These are phyloP conservation scores for Amylostereum chailletii DNA, from an alignment of 1,284 basidiomycete genomes.

Conservation along the genomic window DNA sequence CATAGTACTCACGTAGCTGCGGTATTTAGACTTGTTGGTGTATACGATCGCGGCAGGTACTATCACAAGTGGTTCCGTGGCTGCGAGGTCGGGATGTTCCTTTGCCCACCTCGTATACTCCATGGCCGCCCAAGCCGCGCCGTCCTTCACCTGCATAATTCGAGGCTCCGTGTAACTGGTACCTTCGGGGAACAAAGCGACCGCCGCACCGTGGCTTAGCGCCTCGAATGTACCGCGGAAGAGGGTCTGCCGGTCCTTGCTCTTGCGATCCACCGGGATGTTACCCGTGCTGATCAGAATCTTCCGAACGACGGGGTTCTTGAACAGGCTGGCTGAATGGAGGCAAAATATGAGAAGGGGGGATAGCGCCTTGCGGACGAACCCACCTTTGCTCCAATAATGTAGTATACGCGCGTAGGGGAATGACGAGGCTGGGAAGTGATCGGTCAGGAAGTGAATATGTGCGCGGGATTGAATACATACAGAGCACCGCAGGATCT, in stretches of 20 bases:
- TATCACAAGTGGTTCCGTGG: constrained; percentile 40
- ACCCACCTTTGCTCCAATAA: constrained; percentile 85
- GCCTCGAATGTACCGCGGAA: constrained; percentile 88
- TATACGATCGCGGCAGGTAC: constrained; percentile 88
- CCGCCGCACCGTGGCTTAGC: constrained; percentile 67
- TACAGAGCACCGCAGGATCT: constrained; percentile 75
- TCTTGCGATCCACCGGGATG: constrained; percentile 92
- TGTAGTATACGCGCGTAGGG: constrained; percentile 76
- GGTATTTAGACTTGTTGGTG: constrained; percentile 91
- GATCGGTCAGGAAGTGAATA: not conserved
- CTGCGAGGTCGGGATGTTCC: constrained; percentile 40
- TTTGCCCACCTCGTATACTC: constrained; percentile 81
- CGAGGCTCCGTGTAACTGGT: constrained; percentile 85
- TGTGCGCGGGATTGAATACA: constrained; percentile 20
- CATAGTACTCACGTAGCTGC: constrained; percentile 55
- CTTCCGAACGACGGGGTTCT: constrained; percentile 62
- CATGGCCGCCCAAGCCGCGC: constrained; percentile 90
- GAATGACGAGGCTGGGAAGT: constrained; percentile 58
- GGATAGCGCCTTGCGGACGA: not conserved
- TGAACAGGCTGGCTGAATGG: constrained; percentile 61
- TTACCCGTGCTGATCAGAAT: constrained; percentile 88
- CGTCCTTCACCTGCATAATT: constrained; percentile 92
- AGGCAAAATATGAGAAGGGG: constrained; percentile 8
- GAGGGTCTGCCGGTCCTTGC: constrained; percentile 82
- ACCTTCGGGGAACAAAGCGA: constrained; percentile 94